Percentiles rank a stretch among this genome's conserved stretches.
These are phyloP conservation scores for Hypholoma sublateritium DNA, from an alignment of 768 basidiomycete genomes.

Conservation along the genomic window DNA sequence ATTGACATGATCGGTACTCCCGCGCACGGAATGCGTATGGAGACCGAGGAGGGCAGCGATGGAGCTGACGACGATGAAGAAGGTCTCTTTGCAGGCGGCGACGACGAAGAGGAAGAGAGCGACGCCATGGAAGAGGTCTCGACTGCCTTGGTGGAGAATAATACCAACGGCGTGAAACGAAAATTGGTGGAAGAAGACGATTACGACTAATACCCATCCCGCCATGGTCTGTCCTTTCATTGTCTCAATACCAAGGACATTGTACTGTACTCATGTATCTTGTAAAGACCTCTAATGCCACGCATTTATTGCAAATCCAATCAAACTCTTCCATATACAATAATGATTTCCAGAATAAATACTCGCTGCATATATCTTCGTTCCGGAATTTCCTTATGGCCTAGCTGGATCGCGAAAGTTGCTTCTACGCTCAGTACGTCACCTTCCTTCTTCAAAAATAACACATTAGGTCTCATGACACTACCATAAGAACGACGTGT, in stretches of 20 bases:
- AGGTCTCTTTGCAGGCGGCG: conserved; percentile 74
- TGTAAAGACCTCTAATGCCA: conserved; percentile 2
- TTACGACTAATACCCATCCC: conserved; percentile 48
- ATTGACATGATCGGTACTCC: conserved; percentile 60
- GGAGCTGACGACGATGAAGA: conserved; percentile 76
- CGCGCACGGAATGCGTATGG: conserved; percentile 31
- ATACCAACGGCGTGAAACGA: conserved; percentile 66
- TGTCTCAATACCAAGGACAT: conserved; percentile 1
- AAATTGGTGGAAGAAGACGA: conserved; percentile 87
- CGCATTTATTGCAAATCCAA: neutral
- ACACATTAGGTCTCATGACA: neutral
- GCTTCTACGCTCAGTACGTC: neutral
- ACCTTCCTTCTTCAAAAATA: neutral
- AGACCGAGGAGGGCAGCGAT: conserved; percentile 66
- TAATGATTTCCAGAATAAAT: neutral
- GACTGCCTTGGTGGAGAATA: conserved; percentile 41
- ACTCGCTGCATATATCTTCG: neutral
- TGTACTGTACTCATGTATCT: conserved; percentile 16
- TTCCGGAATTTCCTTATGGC: neutral
- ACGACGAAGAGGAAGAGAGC: conserved; percentile 75
- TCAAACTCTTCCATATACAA: neutral
- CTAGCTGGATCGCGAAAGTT: neutral
- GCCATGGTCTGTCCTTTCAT: conserved; percentile 3
- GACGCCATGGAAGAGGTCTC: conserved; percentile 83
- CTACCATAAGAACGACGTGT: neutral